Conservation (phyloP, 192 early-diverging fungal genomes). For the Umbelopsis ramanniana region DNA sequence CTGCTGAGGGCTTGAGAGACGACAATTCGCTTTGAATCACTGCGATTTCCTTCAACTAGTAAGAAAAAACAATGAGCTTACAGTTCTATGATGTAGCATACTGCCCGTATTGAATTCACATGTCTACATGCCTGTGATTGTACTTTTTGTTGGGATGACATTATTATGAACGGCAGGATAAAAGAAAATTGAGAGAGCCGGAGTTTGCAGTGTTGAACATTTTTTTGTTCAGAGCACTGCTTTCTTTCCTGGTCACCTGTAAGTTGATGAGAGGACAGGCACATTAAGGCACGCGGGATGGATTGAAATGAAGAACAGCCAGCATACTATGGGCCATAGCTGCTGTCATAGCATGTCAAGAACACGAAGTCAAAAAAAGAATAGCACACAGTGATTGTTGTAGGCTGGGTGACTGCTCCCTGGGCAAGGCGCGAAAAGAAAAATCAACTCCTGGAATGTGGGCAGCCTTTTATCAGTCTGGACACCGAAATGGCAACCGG, state of each 20-base stretch:
- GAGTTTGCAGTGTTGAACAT: not conserved
- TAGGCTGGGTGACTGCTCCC: not conserved
- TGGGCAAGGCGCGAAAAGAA: not conserved
- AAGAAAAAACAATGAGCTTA: not conserved
- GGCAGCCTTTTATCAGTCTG: not conserved
- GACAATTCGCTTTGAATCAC: slow-evolving; percentile 11
- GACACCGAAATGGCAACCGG: not conserved
- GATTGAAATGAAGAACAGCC: too few relatives aligned
- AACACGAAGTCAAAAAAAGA: too few relatives aligned
- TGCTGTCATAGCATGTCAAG: too few relatives aligned
- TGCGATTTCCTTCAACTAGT: not conserved
- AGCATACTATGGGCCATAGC: too few relatives aligned
- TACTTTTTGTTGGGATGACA: slow-evolving; percentile 1
- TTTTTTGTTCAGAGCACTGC: too few relatives aligned
- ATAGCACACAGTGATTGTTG: too few relatives aligned
- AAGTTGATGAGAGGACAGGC: too few relatives aligned
- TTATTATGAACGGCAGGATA: not conserved
- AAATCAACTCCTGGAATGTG: not conserved
- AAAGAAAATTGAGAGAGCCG: not conserved
- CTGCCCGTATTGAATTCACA: not conserved
- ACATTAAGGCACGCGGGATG: too few relatives aligned
- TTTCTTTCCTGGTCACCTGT: too few relatives aligned
- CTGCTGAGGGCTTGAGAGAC: not conserved
- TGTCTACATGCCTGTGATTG: not conserved
- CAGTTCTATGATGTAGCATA: not conserved